These are phyloP conservation scores for Xylaria sp. DNA, from an alignment of 2,329 filamentous ascomycete species.

Conservation along the genomic window DNA sequence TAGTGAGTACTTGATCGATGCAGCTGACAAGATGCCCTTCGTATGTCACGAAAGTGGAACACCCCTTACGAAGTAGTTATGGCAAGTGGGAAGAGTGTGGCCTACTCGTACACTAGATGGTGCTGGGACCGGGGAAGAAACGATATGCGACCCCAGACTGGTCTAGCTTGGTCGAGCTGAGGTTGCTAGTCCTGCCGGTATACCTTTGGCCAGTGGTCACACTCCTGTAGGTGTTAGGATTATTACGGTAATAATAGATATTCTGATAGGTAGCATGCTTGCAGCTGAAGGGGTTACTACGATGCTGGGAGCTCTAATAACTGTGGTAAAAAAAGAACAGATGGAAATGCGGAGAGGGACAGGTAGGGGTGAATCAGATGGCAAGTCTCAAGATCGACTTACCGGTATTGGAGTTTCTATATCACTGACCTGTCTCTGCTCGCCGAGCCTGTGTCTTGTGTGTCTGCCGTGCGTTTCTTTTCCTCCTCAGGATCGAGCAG, in stretches of 20 bases:
- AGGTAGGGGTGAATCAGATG: background rate
- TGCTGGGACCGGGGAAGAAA: conserved; percentile 20
- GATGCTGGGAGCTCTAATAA: conserved; percentile 12
- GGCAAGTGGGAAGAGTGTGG: conserved; percentile 23
- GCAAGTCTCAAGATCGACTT: too few species aligned
- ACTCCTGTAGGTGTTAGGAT: conserved; percentile 10
- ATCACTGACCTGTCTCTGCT: background rate
- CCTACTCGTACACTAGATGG: conserved; percentile 10
- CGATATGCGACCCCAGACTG: conserved; percentile 24
- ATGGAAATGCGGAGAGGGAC: conserved; percentile 1
- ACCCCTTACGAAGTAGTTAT: conserved; percentile 18
- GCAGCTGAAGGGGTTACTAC: conserved; percentile 11
- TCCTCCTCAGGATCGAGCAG: background rate
- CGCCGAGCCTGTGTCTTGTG: background rate
- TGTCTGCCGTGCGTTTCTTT: background rate
- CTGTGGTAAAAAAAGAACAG: background rate
- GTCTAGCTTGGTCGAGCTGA: conserved; percentile 30
- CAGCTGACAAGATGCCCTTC: conserved; percentile 19
- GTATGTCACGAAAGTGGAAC: conserved; percentile 21
- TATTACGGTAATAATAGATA: conserved; percentile 11
- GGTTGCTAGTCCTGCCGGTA: conserved; percentile 19
- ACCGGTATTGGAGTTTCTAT: too few species aligned
- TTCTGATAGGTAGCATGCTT: conserved; percentile 10
- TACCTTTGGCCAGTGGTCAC: conserved; percentile 9
- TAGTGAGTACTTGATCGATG: conserved; percentile 22